Evolutionary conservation across 1,284 basidiomycete genomes (phyloP).

Genomic region (Termitomyces sp.): DNA sequence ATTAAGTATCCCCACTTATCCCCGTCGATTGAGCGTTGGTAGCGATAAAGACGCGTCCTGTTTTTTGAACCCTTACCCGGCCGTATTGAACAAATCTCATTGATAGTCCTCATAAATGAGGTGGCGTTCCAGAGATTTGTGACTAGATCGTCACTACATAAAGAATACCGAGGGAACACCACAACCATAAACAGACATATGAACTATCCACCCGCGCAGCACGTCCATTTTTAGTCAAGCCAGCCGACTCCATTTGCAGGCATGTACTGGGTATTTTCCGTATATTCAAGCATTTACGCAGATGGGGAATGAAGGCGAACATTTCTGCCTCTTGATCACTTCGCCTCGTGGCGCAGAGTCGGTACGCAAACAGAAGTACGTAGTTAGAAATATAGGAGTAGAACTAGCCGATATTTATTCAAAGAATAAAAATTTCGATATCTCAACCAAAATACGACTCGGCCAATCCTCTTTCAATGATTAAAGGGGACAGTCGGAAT

Average conservation of each 20-base stretch:
- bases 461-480: neutral
- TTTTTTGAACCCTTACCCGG: neutral
- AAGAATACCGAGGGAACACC: neutral
- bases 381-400: too few species aligned
- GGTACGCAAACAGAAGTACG: neutral
- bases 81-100: neutral
- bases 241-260: neutral
- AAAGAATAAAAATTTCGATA: neutral
- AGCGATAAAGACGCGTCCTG: too few species aligned
- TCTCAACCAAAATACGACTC: neutral
- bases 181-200: neutral
- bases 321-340: neutral
- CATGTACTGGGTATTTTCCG: too few species aligned
- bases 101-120: neutral
- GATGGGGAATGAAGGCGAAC: neutral
- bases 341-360: neutral
- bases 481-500: conserved; percentile 22
- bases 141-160: neutral
- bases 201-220: too few species aligned
- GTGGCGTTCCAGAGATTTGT: neutral
- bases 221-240: too few species aligned
- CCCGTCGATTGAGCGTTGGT: neutral
- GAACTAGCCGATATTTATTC: neutral
- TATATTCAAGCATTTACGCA: neutral
- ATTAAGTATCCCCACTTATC: neutral